Percentiles rank a stretch among this genome's conserved stretches.
phyloP scores from a whole-genome alignment of 441 rosid genomes.

The Viola pubescens region DNA sequence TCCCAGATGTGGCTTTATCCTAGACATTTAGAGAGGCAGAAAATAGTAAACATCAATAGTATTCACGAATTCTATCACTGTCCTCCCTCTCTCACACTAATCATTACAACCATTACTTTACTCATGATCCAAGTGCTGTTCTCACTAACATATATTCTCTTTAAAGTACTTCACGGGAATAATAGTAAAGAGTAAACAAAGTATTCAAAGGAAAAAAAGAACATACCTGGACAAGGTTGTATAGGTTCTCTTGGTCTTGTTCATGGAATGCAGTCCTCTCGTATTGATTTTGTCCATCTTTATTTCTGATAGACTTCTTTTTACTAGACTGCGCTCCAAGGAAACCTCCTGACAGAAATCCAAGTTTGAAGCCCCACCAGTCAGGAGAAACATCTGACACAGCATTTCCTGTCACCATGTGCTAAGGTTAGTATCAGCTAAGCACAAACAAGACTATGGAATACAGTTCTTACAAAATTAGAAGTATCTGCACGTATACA shows the following conservation, averaged over 20 bases:
- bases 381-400: conserved; percentile 42
- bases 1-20: conserved; percentile 92
- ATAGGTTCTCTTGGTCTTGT: conserved; percentile 97
- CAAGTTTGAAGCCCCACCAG: conserved; percentile 90
- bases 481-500: background rate
- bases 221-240: conserved; percentile 85
- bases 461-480: background rate
- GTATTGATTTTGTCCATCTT: conserved; percentile 23
- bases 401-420: conserved; percentile 39
- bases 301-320: conserved; percentile 34
- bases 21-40: conserved; percentile 16
- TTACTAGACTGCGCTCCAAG: conserved; percentile 63
- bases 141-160: too few species aligned
- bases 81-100: background rate
- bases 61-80: background rate
- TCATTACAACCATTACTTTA: background rate
- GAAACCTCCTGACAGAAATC: conserved; percentile 88
- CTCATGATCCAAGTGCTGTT: too few species aligned
- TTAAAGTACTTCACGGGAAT: too few species aligned
- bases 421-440: conserved; percentile 13
- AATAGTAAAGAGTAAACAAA: background rate
- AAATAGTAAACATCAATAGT: too few species aligned
- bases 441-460: background rate
- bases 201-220: background rate
- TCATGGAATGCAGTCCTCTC: conserved; percentile 66